Percentiles rank a stretch among this genome's conserved stretches.
Evolutionary conservation across 352 stramenopile species (phyloP).

Genomic region (Phytophthora vignae): DNA sequence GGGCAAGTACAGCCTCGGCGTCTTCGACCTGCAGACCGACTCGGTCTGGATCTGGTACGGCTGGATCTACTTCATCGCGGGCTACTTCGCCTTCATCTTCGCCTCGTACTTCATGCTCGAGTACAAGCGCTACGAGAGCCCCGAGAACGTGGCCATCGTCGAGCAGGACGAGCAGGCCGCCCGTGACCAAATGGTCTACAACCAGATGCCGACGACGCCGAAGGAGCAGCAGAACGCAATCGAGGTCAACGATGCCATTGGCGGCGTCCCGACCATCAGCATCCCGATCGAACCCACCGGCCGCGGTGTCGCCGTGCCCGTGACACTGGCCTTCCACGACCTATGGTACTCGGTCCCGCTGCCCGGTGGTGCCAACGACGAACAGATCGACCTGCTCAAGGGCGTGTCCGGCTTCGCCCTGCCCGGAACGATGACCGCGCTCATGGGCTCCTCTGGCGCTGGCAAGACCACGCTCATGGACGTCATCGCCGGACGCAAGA

Average conservation of each 20-base stretch:
- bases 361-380: conserved; percentile 23
- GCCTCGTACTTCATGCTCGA: conserved; percentile 24
- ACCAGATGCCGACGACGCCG: conserved; percentile 27
- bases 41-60: conserved; percentile 62
- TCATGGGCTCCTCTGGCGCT: conserved; percentile 62
- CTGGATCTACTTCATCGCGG: conserved; percentile 58
- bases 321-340: conserved; percentile 50
- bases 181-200: conserved; percentile 25
- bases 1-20: conserved; percentile 51
- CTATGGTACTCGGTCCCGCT: conserved; percentile 52
- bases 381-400: conserved; percentile 47
- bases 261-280: conserved; percentile 18
- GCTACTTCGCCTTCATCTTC: conserved; percentile 45
- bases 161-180: conserved; percentile 18
- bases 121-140: conserved; percentile 28
- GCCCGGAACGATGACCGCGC: conserved; percentile 50
- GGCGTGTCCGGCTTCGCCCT: conserved; percentile 45
- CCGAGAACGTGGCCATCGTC: conserved; percentile 35
- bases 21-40: conserved; percentile 57
- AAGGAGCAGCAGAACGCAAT: conserved; percentile 9
- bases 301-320: conserved; percentile 32
- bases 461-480: conserved; percentile 64
- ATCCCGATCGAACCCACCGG: conserved; percentile 20
- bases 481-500: conserved; percentile 34
- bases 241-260: neutral